Evolutionary conservation across 1,284 basidiomycete genomes (phyloP).

Genomic region (Malassezia caprae): DNA sequence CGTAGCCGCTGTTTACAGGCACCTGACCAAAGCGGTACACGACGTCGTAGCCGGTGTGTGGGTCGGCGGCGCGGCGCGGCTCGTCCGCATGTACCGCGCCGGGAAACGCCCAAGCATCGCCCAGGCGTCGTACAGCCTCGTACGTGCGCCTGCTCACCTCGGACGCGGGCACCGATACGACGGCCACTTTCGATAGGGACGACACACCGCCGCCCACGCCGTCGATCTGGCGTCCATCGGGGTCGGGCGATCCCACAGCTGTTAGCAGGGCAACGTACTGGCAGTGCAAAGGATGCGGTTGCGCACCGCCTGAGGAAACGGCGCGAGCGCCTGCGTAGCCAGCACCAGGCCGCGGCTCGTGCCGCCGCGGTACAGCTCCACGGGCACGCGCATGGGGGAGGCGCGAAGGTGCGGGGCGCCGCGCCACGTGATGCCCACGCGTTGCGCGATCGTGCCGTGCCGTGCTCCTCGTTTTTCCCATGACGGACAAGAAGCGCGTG

Average conservation of each 20-base stretch:
- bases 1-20: conserved; percentile 21
- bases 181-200: conserved; percentile 67
- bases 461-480: neutral
- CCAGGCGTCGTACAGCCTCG: neutral
- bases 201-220: conserved; percentile 65
- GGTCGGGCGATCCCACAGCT: conserved; percentile 75
- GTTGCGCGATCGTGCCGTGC: neutral
- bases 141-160: neutral
- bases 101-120: conserved; percentile 16
- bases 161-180: conserved; percentile 51
- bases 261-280: conserved; percentile 27
- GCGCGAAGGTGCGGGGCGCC: neutral
- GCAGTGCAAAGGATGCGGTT: conserved; percentile 57
- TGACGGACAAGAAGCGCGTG: conserved; percentile 31
- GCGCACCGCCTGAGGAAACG: conserved; percentile 41
- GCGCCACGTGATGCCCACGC: neutral
- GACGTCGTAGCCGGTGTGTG: conserved; percentile 28
- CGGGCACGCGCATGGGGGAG: conserved; percentile 7
- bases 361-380: conserved; percentile 55
- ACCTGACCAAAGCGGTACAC: conserved; percentile 47
- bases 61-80: conserved; percentile 9
- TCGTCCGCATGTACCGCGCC: conserved; percentile 29
- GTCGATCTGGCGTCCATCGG: conserved; percentile 65
- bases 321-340: conserved; percentile 51
- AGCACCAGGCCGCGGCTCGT: conserved; percentile 70